Evolutionary conservation across 192 early-diverging fungal species (phyloP), one percentile per base, ranked within the genome.

Genomic region (Allomyces javanicus): DNA sequence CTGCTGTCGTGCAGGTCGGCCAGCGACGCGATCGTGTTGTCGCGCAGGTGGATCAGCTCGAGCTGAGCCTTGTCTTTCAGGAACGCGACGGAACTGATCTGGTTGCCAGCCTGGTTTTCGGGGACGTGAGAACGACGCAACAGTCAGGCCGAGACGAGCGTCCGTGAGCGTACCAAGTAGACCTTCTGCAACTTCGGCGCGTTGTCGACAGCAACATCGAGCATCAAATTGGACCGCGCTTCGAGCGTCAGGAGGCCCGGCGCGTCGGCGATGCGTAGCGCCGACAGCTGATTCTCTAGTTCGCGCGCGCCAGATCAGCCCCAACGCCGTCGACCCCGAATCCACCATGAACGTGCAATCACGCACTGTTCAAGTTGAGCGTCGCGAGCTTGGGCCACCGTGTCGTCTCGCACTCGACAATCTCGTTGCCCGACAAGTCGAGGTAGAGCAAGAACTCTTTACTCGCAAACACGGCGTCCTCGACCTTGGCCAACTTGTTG

Each of bases 301-400:
- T 40, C 33, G 33, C 7, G 7, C 7, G 33, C 2, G 33, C 33
- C 5, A 40, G 33, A 40, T 40, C 33, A 40, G 33, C 33, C 9
- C 9, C 33, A 9, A 40, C 33, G 33, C 33, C 33, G 33, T 40
- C 33, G 33, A 40, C 33, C 33, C 7, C 33, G 33, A 9, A 3
- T 40, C 33, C 2, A 9, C 33, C 33, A 40, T 40, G 33, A 7
- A 40, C 33, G 0, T 40, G 3, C 33, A 0, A 21, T 62, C 14
- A 50, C 26, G 11, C 66, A 83, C 81, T 78, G 67, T 78, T 77
- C 33, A 83, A 63, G 45, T 78, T 83, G 61, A 83, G 65, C 70
- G 71, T 77, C 62, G 70, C 66, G 14, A 76, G 67, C 70, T 77
- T 68, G 10, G 78, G 81, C 76, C 74, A 77, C 24, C 43, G 27